Percentiles rank a stretch among this genome's conserved stretches.
Conservation (phyloP, 176 grass and related monocot genomes). For the Carex pumila region DNA sequence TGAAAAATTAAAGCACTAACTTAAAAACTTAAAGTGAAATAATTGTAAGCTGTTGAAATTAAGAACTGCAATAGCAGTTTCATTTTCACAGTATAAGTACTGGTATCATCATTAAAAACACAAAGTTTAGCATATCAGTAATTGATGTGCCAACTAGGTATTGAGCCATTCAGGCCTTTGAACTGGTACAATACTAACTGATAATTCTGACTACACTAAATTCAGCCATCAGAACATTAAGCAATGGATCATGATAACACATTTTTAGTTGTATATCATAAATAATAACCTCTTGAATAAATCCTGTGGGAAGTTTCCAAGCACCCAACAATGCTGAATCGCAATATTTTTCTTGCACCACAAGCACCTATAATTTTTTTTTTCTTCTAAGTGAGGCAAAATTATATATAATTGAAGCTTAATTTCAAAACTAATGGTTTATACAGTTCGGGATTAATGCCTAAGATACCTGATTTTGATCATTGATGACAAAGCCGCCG, state of each 20-base stretch:
- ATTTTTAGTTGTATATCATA: background rate
- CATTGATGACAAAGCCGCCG: slow-evolving; percentile 83
- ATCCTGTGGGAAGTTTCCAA: slow-evolving; percentile 94
- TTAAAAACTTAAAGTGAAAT: background rate
- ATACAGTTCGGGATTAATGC: background rate
- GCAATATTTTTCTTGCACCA: slow-evolving; percentile 79
- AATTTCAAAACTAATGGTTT: background rate
- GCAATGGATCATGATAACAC: background rate
- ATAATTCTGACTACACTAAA: background rate
- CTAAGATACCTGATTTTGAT: slow-evolving; percentile 65
- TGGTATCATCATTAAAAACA: background rate
- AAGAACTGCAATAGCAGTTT: background rate
- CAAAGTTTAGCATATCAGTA: background rate
- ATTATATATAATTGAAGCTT: background rate
- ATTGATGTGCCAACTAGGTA: background rate
- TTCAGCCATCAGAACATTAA: background rate
- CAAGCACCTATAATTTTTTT: slow-evolving; percentile 47
- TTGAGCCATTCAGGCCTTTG: background rate
- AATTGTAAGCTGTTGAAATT: background rate
- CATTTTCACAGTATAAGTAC: background rate
- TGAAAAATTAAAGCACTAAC: slow-evolving; percentile 14
- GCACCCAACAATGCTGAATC: slow-evolving; percentile 24
- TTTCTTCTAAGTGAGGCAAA: background rate
- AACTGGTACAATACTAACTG: background rate
- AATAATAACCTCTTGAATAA: slow-evolving; percentile 66